Evolutionary conservation across 345 rosid genomes (phyloP).

Genomic region (Cardamine resedifolia): DNA sequence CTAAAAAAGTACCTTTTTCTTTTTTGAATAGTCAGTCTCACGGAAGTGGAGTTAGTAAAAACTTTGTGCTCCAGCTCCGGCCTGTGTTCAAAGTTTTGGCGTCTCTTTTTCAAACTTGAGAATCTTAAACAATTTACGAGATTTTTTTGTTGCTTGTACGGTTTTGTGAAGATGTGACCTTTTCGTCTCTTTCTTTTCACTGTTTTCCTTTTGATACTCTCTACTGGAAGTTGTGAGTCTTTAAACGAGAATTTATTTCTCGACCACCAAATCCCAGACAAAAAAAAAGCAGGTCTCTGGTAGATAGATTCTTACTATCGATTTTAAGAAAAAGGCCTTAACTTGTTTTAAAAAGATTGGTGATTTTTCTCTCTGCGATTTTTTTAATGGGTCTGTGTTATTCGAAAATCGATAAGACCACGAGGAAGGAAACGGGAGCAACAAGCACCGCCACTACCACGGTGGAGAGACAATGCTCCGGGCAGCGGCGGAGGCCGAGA

Average conservation of each 20-base stretch:
- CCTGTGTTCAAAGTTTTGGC: conserved; percentile 29
- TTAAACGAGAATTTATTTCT: conserved; percentile 27
- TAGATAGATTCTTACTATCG: conserved; percentile 14
- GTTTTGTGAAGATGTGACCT: conserved; percentile 6
- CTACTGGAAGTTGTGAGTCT: conserved; percentile 4
- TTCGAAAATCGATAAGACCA: conserved; percentile 42
- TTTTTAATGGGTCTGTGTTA: conserved; percentile 70
- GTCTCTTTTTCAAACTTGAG: conserved; percentile 25
- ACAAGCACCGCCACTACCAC: conserved; percentile 11
- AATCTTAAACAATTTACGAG: conserved; percentile 21
- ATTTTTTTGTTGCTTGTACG: conserved; percentile 13
- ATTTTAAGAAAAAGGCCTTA: neutral
- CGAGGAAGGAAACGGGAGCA: conserved; percentile 29
- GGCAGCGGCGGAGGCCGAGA: conserved; percentile 48
- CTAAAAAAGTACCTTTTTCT: neutral
- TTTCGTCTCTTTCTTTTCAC: neutral
- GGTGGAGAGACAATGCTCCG: conserved; percentile 38
- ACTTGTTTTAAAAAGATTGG: neutral
- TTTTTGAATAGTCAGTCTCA: conserved; percentile 26
- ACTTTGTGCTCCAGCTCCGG: conserved; percentile 26
- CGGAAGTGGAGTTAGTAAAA: conserved; percentile 37
- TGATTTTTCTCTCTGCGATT: neutral
- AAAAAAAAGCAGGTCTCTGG: neutral
- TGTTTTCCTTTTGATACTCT: neutral
- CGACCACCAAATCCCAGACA: conserved; percentile 11